Percentiles rank a stretch among this genome's conserved stretches.
Evolutionary conservation across 164 flowering plant genomes (phyloP).

Genomic region (Aristolochia californica): DNA sequence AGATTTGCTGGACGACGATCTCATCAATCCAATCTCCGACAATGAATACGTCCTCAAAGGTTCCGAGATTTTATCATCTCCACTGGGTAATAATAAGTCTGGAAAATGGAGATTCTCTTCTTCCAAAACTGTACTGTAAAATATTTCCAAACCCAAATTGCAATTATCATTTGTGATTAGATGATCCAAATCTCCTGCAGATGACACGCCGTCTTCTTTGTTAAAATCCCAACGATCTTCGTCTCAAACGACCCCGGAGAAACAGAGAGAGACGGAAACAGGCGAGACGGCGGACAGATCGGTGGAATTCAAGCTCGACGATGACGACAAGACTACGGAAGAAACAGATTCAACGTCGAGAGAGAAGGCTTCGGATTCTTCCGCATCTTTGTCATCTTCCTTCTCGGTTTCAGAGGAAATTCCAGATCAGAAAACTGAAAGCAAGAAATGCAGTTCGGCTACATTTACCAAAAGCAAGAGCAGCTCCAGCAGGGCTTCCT

Average conservation of each 20-base stretch:
- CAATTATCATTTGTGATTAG: too few species aligned
- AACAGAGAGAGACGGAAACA: neutral
- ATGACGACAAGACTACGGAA: neutral
- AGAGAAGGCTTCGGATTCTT: neutral
- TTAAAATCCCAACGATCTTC: too few species aligned
- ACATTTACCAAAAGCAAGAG: neutral
- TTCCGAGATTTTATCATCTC: constrained; percentile 22
- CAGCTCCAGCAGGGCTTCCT: neutral
- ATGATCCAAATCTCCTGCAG: too few species aligned
- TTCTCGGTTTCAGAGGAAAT: neutral
- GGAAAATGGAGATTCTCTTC: neutral
- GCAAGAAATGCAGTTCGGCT: neutral
- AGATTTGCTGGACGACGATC: constrained; percentile 61
- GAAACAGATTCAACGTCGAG: neutral
- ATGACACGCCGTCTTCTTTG: neutral
- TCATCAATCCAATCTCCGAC: constrained; percentile 54
- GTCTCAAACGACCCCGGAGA: too few species aligned
- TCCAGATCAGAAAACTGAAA: neutral
- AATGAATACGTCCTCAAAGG: constrained; percentile 74
- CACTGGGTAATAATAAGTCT: neutral
- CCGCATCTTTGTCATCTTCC: neutral
- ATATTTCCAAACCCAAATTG: too few species aligned
- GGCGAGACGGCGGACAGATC: neutral
- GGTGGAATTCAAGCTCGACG: neutral
- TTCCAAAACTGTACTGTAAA: neutral